Evolutionary conservation across 805 yeast species (phyloP).

Genomic region (Candida ponderosae): DNA sequence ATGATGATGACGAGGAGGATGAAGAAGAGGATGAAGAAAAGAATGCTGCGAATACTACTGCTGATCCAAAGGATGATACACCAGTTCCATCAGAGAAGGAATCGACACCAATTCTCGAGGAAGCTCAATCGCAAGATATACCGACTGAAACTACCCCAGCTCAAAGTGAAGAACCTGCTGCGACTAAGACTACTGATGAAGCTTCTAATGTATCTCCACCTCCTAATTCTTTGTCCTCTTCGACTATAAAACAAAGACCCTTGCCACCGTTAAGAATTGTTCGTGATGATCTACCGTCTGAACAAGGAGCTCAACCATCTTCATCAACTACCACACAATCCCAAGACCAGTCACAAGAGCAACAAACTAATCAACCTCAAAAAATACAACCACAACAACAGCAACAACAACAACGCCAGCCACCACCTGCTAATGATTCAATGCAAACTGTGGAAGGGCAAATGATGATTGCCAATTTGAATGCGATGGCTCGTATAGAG

Average conservation of each 20-base stretch:
- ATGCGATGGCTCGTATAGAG: constrained; percentile 73
- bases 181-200: background rate
- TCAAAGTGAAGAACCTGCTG: background rate
- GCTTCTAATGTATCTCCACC: too few relatives aligned
- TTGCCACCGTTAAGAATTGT: background rate
- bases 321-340: background rate
- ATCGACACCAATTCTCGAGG: background rate
- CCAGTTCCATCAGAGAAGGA: background rate
- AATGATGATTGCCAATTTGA: constrained; percentile 78
- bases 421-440: constrained; percentile 25
- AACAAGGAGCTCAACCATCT: background rate
- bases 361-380: background rate
- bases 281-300: background rate
- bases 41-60: background rate
- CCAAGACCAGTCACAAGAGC: background rate
- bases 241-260: background rate
- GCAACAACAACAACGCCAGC: constrained; percentile 10
- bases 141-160: background rate
- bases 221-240: too few relatives aligned
- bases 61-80: background rate
- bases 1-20: background rate
- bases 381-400: constrained; percentile 5
- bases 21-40: background rate
- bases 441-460: constrained; percentile 59
- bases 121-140: background rate